Conservation (phyloP, 306 rosid species). For the Lupinus albus region DNA sequence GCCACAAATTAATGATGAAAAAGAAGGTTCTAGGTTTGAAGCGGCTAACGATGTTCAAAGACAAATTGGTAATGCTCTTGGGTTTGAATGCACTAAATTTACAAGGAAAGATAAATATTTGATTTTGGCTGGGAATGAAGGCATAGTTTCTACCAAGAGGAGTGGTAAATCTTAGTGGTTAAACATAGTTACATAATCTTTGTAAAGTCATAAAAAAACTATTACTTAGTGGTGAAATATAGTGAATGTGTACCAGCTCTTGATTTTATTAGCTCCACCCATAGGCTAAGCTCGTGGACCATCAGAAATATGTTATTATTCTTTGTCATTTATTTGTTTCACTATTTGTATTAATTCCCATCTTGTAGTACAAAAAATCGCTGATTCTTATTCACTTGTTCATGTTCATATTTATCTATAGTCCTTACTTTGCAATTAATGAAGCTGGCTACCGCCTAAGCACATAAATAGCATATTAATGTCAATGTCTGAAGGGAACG, state of each 20-base stretch:
- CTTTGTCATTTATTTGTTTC: neutral
- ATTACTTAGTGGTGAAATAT: neutral
- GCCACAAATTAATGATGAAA: neutral
- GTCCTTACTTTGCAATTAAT: constrained; percentile 19
- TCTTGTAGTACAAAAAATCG: constrained; percentile 10
- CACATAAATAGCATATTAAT: neutral
- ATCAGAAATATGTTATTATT: neutral
- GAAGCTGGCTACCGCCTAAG: constrained; percentile 9
- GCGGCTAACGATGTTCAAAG: constrained; percentile 70
- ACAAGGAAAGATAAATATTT: constrained; percentile 81
- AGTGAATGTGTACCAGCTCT: neutral
- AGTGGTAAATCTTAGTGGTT: neutral
- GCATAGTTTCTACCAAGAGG: constrained; percentile 41
- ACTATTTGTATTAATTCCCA: neutral
- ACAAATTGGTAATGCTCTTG: constrained; percentile 56
- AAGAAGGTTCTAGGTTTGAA: constrained; percentile 39
- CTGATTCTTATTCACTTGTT: neutral
- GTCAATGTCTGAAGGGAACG: neutral
- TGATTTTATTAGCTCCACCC: neutral
- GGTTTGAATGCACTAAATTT: constrained; percentile 66
- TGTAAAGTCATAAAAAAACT: constrained; percentile 17
- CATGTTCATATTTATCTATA: neutral
- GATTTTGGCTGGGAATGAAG: constrained; percentile 85
- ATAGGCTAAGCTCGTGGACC: constrained; percentile 9
- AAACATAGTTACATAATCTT: neutral